These are phyloP conservation scores for Globisporangium okanoganense DNA, from an alignment of 352 stramenopile genomes.

Conservation along the genomic window DNA sequence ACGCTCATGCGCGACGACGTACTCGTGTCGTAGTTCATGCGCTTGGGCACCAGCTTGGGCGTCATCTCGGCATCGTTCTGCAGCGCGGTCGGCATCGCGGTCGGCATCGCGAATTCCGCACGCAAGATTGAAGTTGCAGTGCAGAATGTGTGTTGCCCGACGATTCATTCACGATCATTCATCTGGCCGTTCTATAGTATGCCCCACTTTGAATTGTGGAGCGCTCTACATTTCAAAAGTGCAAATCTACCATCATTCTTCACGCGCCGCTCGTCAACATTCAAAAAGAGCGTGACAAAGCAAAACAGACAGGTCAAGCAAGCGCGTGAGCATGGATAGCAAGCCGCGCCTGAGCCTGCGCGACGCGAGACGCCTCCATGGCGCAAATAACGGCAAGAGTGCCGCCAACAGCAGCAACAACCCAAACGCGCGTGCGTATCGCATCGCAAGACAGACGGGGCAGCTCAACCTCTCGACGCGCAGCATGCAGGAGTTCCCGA, in stretches of 20 bases:
- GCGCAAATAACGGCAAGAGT: background rate
- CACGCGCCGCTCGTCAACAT: constrained; percentile 1
- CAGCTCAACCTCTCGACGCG: constrained; percentile 62
- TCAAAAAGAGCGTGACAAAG: background rate
- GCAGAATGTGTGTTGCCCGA: too few species aligned
- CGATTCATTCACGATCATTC: too few species aligned
- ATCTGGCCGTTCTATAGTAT: background rate
- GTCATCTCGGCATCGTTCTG: background rate
- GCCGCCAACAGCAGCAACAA: constrained; percentile 15
- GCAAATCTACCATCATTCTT: constrained; percentile 13
- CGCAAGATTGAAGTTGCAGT: constrained; percentile 3
- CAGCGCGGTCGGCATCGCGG: background rate
- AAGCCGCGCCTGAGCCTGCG: constrained; percentile 32
- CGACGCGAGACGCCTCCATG: constrained; percentile 34
- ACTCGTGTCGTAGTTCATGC: constrained; percentile 30
- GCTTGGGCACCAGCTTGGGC: constrained; percentile 25
- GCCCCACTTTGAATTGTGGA: background rate
- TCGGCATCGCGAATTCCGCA: background rate
- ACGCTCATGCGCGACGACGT: constrained; percentile 26
- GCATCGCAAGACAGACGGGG: constrained; percentile 53
- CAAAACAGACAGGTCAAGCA: background rate
- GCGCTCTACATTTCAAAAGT: background rate
- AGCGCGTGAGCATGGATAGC: constrained; percentile 25
- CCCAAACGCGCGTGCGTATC: constrained; percentile 31
- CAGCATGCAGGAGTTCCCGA: constrained; percentile 45